Evolutionary conservation across 1,284 basidiomycete genomes (phyloP).

Genomic region (Fomitiporia mediterranea): DNA sequence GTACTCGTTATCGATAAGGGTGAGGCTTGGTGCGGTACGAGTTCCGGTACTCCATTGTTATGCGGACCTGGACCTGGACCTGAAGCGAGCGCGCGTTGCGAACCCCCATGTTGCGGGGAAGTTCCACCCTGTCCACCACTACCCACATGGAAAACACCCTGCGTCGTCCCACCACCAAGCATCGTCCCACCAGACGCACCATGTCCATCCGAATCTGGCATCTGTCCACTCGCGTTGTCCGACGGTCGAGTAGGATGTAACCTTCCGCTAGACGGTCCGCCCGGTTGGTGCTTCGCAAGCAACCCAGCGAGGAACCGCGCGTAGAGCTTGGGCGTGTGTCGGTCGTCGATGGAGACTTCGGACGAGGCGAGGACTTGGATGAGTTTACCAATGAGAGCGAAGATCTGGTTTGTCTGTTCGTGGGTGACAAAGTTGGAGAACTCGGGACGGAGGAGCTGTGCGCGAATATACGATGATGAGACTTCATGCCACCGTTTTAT

Average conservation of each 20-base stretch:
- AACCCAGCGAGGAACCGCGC: conserved; percentile 72
- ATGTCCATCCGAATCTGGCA: conserved; percentile 28
- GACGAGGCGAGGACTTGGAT: conserved; percentile 65
- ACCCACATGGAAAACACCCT: conserved; percentile 20
- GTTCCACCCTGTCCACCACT: conserved; percentile 10
- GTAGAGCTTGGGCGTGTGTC: conserved; percentile 76
- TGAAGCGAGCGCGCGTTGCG: conserved; percentile 6
- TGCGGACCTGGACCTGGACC: background rate
- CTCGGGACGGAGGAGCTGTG: conserved; percentile 68
- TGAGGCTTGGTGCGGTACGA: conserved; percentile 27
- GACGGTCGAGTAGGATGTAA: conserved; percentile 27
- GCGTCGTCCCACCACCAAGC: conserved; percentile 32
- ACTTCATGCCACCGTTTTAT: too few species aligned
- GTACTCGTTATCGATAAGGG: conserved; percentile 19
- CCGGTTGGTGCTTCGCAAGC: conserved; percentile 60
- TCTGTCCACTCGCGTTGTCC: conserved; percentile 28
- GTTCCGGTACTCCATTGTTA: conserved; percentile 8
- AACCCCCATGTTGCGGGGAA: conserved; percentile 10
- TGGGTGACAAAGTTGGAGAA: conserved; percentile 56
- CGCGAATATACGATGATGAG: too few species aligned
- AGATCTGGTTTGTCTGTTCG: conserved; percentile 63
- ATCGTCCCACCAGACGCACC: conserved; percentile 7
- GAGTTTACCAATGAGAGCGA: conserved; percentile 65
- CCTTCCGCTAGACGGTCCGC: conserved; percentile 39
- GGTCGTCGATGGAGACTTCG: conserved; percentile 77